Evolutionary conservation across 768 basidiomycete species (phyloP).

Genomic region (Naganishia kalamii): DNA sequence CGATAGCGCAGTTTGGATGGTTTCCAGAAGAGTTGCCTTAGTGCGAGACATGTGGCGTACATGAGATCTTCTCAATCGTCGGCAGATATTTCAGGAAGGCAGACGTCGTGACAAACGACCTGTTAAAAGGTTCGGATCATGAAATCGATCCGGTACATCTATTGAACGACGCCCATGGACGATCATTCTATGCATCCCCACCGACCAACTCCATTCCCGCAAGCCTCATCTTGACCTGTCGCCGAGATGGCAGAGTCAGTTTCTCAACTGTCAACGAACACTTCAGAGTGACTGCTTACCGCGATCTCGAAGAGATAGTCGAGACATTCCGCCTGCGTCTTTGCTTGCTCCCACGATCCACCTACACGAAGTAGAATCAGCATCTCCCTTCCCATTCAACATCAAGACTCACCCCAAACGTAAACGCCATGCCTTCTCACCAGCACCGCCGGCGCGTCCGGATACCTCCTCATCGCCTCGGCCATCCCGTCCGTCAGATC

Average conservation of each 20-base stretch:
- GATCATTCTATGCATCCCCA: slow-evolving; percentile 14
- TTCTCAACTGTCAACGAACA: not conserved
- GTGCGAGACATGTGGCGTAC: no score
- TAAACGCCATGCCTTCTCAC: slow-evolving; percentile 76
- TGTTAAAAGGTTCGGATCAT: no score
- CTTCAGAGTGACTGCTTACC: not conserved
- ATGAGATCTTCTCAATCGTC: no score
- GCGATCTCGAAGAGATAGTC: slow-evolving; percentile 86
- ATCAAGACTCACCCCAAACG: slow-evolving; percentile 62
- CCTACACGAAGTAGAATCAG: slow-evolving; percentile 25
- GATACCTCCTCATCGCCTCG: slow-evolving; percentile 63
- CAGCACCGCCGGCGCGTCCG: slow-evolving; percentile 69
- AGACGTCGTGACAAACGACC: no score
- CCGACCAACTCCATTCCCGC: slow-evolving; percentile 24
- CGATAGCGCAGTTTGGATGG: slow-evolving; percentile 48
- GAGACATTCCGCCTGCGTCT: slow-evolving; percentile 82
- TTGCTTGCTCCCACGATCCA: slow-evolving; percentile 76
- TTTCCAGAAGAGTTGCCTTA: slow-evolving; percentile 35
- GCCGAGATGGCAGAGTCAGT: not conserved
- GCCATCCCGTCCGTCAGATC: slow-evolving; percentile 84
- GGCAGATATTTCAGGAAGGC: no score
- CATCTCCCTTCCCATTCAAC: no score
- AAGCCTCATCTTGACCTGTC: slow-evolving; percentile 24
- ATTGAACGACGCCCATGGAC: no score
- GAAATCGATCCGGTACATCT: no score